A percentile compares a stretch with the other conserved stretches of the same genome.
phyloP scores from a whole-genome alignment of 176 grass and related monocot genomes.

The Dactylis glomerata region DNA sequence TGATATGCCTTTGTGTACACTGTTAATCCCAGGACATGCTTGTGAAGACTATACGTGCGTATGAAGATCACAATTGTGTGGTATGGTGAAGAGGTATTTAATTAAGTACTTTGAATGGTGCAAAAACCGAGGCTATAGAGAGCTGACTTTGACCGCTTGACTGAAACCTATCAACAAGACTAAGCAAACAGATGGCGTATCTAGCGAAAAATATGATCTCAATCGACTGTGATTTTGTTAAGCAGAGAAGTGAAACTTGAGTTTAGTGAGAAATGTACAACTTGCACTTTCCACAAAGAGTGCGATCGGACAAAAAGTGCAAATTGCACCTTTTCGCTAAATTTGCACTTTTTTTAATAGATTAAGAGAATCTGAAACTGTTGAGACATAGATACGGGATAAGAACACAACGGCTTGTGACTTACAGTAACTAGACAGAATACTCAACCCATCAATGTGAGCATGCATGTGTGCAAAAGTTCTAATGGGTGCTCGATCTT shows the following conservation, averaged over 20 bases:
- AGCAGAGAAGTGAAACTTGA: too few relatives aligned
- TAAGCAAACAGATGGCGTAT: background rate
- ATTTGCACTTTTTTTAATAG: too few relatives aligned
- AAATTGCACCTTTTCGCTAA: too few relatives aligned
- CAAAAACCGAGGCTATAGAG: background rate
- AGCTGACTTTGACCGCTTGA: conserved; percentile 30
- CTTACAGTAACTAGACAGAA: background rate
- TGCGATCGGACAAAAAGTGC: too few relatives aligned
- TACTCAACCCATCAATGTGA: too few relatives aligned
- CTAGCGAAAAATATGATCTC: background rate
- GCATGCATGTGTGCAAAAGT: too few relatives aligned
- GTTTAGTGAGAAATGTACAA: too few relatives aligned
- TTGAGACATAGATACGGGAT: background rate
- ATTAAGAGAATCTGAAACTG: too few relatives aligned
- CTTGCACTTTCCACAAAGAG: too few relatives aligned
- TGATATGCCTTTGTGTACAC: background rate
- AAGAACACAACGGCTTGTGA: background rate
- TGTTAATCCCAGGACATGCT: background rate
- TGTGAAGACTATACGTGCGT: background rate
- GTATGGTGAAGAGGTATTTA: background rate
- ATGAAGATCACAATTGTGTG: background rate
- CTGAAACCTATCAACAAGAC: background rate
- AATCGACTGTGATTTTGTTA: too few relatives aligned
- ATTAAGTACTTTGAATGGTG: conserved; percentile 7
- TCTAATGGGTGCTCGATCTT: too few relatives aligned